These are phyloP conservation scores for Wickerhamomyces kurtzmanii DNA, from an alignment of 805 yeast genomes.

Conservation along the genomic window DNA sequence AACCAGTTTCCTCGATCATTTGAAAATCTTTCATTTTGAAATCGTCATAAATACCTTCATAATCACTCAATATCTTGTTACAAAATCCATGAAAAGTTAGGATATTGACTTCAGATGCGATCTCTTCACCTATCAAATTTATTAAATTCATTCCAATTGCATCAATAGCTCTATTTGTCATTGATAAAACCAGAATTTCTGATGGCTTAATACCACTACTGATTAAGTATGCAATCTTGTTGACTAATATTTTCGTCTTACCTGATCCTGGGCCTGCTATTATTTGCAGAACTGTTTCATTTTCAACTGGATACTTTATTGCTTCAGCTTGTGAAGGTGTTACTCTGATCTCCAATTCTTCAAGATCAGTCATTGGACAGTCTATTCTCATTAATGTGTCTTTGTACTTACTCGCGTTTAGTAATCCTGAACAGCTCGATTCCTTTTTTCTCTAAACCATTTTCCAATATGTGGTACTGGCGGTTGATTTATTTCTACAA, in stretches of 20 bases:
- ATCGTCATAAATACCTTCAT: constrained; percentile 20
- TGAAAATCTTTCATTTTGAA: constrained; percentile 15
- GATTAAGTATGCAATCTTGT: constrained; percentile 40
- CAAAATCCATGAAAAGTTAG: constrained; percentile 62
- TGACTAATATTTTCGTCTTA: constrained; percentile 50
- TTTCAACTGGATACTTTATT: constrained; percentile 28
- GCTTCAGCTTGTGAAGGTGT: constrained; percentile 38
- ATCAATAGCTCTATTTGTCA: constrained; percentile 63
- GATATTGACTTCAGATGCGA: constrained; percentile 25
- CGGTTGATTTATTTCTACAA: too few species aligned
- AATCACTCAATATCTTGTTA: constrained; percentile 32
- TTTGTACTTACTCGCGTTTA: too few species aligned
- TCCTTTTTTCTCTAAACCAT: too few species aligned
- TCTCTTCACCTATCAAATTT: constrained; percentile 21
- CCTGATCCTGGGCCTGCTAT: constrained; percentile 74
- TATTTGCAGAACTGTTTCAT: constrained; percentile 34
- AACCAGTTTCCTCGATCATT: constrained; percentile 45
- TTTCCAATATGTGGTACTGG: too few species aligned
- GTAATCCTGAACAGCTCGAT: too few species aligned
- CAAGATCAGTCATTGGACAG: not conserved
- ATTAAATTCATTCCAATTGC: constrained; percentile 25
- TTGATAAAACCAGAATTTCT: constrained; percentile 50
- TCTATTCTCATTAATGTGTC: too few species aligned
- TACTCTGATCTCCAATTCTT: constrained; percentile 13
- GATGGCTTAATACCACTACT: constrained; percentile 29